Percentiles rank a stretch among this genome's conserved stretches.
Evolutionary conservation across 2,329 filamentous ascomycete genomes (phyloP).

Genomic region (Eutypa lata): DNA sequence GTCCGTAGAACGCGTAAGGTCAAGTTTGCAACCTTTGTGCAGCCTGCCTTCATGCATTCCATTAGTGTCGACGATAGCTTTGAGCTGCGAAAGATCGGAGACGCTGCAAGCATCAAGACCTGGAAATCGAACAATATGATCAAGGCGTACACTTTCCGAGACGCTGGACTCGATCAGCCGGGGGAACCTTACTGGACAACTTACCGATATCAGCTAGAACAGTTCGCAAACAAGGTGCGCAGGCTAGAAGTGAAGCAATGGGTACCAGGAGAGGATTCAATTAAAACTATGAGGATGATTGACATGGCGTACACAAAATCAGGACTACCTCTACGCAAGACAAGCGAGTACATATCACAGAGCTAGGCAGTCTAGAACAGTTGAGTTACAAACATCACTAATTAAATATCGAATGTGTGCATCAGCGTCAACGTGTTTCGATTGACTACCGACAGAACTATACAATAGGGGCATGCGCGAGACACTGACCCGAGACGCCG

Average conservation of each 20-base stretch:
- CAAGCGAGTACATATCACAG: conserved; percentile 8
- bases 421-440: too few relatives aligned
- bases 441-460: too few relatives aligned
- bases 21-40: conserved; percentile 17
- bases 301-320: conserved; percentile 36
- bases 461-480: too few relatives aligned
- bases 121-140: conserved; percentile 19
- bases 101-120: conserved; percentile 12
- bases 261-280: conserved; percentile 33
- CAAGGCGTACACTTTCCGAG: conserved; percentile 21
- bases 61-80: conserved; percentile 25
- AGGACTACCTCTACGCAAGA: conserved; percentile 29
- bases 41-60: conserved; percentile 14
- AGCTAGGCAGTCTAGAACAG: not conserved
- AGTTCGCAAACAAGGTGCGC: conserved; percentile 36
- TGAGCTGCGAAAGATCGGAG: conserved; percentile 14
- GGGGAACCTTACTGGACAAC: conserved; percentile 33
- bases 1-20: conserved; percentile 20
- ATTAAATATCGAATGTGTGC: too few relatives aligned
- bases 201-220: conserved; percentile 37
- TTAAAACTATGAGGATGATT: conserved; percentile 36
- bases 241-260: conserved; percentile 31
- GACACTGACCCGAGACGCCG: too few relatives aligned
- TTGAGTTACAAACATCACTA: not conserved
- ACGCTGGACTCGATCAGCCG: conserved; percentile 17